phyloP scores from a whole-genome alignment of 257 asterid species.

The Solanum corneliomulleri region DNA sequence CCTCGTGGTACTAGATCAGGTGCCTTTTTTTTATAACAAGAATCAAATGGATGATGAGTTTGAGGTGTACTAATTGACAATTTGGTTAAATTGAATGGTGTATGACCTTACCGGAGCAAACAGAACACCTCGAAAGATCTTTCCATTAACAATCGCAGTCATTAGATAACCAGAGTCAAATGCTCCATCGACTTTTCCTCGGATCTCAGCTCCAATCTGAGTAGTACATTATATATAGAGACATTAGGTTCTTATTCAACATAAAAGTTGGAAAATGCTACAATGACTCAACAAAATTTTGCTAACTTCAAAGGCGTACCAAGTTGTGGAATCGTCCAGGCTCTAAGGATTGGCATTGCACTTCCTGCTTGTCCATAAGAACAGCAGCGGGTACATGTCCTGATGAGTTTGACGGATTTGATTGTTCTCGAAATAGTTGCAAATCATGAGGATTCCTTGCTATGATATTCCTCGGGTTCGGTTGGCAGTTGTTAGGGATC shows the following conservation, averaged over 20 bases:
- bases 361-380: constrained; percentile 16
- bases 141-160: constrained; percentile 88
- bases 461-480: constrained; percentile 8
- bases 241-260: background rate
- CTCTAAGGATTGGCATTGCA: constrained; percentile 19
- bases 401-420: constrained; percentile 10
- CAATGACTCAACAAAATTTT: background rate
- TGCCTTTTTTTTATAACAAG: constrained; percentile 37
- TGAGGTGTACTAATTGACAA: background rate
- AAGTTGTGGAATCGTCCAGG: constrained; percentile 28
- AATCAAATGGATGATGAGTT: background rate
- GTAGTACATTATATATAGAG: background rate
- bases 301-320: constrained; percentile 14
- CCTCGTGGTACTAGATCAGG: constrained; percentile 39
- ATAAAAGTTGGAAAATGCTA: background rate
- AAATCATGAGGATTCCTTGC: constrained; percentile 11
- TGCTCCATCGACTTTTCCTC: constrained; percentile 77
- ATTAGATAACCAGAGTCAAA: constrained; percentile 91
- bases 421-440: constrained; percentile 23
- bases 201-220: constrained; percentile 89
- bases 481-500: constrained; percentile 13
- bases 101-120: constrained; percentile 60
- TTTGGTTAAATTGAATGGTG: background rate
- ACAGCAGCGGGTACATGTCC: background rate
- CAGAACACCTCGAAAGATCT: constrained; percentile 68